These are phyloP conservation scores for Yamadazyma sp. DNA, from an alignment of 1,139 yeast species.

Conservation along the genomic window DNA sequence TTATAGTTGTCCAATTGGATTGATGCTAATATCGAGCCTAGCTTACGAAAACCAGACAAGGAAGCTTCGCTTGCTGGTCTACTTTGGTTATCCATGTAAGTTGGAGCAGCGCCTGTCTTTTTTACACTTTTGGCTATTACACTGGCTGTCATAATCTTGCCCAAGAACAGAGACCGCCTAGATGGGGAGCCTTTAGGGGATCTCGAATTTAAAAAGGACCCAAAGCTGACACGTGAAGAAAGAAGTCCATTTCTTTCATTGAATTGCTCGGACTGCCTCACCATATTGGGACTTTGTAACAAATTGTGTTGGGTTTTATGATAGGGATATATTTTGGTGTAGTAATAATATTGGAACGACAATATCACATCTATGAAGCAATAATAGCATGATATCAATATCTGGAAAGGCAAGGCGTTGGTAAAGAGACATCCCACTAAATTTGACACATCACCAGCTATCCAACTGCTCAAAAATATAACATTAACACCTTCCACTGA, in stretches of 20 bases:
- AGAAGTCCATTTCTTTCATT: slow-evolving; percentile 6
- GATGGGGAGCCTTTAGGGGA: neutral
- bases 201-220: neutral
- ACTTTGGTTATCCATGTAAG: neutral
- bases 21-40: neutral
- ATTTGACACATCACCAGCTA: slow-evolving; percentile 78
- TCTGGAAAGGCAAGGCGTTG: slow-evolving; percentile 72
- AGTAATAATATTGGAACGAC: slow-evolving; percentile 52
- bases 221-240: neutral
- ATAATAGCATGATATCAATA: slow-evolving; percentile 67
- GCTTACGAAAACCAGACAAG: neutral
- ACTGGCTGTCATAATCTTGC: slow-evolving; percentile 10
- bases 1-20: slow-evolving; percentile 3
- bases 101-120: slow-evolving; percentile 10
- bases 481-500: slow-evolving; percentile 85
- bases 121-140: slow-evolving; percentile 9
- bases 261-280: slow-evolving; percentile 13
- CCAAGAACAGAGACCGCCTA: slow-evolving; percentile 4
- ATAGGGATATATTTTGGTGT: slow-evolving; percentile 21
- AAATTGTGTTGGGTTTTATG: slow-evolving; percentile 26
- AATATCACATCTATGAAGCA: slow-evolving; percentile 70
- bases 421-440: slow-evolving; percentile 75
- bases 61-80: neutral
- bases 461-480: slow-evolving; percentile 69
- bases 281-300: slow-evolving; percentile 25